These are phyloP conservation scores for Schoenoplectus triqueter DNA, from an alignment of 202 grass and related monocot genomes.

Conservation along the genomic window DNA sequence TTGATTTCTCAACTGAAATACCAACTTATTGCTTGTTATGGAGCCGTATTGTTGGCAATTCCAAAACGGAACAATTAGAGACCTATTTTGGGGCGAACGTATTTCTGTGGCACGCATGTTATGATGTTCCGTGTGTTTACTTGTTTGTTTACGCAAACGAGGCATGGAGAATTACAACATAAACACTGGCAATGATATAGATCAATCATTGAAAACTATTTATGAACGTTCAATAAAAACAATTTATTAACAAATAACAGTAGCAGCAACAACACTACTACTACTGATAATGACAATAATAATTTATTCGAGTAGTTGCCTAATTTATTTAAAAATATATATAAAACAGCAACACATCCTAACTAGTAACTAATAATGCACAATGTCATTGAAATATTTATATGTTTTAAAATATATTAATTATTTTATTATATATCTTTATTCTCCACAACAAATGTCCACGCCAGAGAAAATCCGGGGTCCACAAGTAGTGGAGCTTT, in stretches of 20 bases:
- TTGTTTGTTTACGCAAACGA: neutral
- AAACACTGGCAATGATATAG: neutral
- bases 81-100: neutral
- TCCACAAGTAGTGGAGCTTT: constrained; percentile 11
- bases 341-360: too few relatives aligned
- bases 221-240: neutral
- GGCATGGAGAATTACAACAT: neutral
- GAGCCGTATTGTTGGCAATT: constrained; percentile 20
- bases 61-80: constrained; percentile 5
- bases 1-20: constrained; percentile 21
- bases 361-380: too few relatives aligned
- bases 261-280: too few relatives aligned
- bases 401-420: too few relatives aligned
- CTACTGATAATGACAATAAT: too few relatives aligned
- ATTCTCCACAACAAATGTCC: too few relatives aligned
- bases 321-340: too few relatives aligned
- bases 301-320: too few relatives aligned
- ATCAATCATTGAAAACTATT: constrained; percentile 4
- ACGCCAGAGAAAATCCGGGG: neutral
- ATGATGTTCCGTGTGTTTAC: neutral
- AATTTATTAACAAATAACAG: neutral
- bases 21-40: constrained; percentile 15
- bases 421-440: too few relatives aligned
- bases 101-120: constrained; percentile 18
- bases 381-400: too few relatives aligned